phyloP scores from a whole-genome alignment of 164 flowering plant genomes.

The Taxillus chinensis region DNA sequence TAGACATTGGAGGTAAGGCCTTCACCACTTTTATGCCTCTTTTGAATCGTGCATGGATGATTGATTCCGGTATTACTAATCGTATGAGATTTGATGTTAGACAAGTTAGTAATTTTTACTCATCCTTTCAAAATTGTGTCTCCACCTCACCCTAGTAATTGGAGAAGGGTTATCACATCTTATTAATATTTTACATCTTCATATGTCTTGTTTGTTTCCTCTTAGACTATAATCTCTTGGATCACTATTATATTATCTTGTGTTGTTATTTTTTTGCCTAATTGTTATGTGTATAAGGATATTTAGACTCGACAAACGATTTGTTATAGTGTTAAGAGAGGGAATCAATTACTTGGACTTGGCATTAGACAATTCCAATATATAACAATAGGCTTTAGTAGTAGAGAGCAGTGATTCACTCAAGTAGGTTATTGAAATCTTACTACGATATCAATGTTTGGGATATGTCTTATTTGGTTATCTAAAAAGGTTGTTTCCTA shows the following conservation, averaged over 20 bases:
- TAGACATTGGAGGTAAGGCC: no score
- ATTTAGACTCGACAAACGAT: constrained; percentile 13
- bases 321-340: constrained; percentile 17
- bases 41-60: no score
- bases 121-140: no score
- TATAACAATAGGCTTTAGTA: constrained; percentile 1
- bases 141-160: no score
- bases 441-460: constrained; percentile 9
- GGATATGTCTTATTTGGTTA: constrained; percentile 17
- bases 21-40: no score
- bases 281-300: constrained; percentile 17
- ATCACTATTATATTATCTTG: constrained; percentile 13
- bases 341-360: constrained; percentile 16
- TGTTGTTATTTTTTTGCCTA: constrained; percentile 22
- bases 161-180: no score
- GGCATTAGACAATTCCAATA: background rate
- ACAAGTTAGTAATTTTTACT: no score
- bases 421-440: no score
- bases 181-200: no score
- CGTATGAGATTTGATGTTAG: no score
- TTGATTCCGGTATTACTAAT: no score
- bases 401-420: background rate
- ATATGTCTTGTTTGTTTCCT: constrained; percentile 12
- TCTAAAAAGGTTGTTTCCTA: constrained; percentile 12
- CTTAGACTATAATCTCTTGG: constrained; percentile 8